Evolutionary conservation across 306 rosid genomes (phyloP).

Genomic region (Quercus aquifolioides): DNA sequence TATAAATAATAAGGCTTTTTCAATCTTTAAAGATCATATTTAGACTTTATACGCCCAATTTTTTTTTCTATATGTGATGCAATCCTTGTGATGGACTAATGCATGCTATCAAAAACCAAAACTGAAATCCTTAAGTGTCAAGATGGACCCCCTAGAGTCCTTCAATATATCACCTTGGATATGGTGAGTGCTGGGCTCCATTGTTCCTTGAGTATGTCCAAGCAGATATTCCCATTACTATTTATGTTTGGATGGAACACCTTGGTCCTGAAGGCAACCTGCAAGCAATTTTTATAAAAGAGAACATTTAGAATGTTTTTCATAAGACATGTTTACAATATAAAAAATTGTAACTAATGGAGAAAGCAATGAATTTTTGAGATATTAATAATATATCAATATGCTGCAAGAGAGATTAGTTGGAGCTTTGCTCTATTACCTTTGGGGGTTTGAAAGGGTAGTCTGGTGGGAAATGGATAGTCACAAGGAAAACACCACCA

Average conservation of each 20-base stretch:
- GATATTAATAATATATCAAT: background rate
- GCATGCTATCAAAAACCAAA: background rate
- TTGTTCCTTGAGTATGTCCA: slow-evolving; percentile 93
- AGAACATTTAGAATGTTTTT: background rate
- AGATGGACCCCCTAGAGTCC: background rate
- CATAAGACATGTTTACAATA: background rate
- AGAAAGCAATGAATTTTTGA: background rate
- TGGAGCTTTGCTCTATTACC: slow-evolving; percentile 38
- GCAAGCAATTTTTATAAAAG: slow-evolving; percentile 4
- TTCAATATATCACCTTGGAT: slow-evolving; percentile 57
- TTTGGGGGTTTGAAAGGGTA: slow-evolving; percentile 98
- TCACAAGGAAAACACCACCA: slow-evolving; percentile 88
- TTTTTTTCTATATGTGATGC: no score
- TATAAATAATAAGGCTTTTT: no score
- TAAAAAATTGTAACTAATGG: background rate
- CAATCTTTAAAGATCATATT: no score
- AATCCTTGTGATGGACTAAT: no score
- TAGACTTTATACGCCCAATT: no score
- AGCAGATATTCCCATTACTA: slow-evolving; percentile 82
- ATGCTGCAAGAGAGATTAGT: background rate
- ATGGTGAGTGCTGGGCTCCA: slow-evolving; percentile 99
- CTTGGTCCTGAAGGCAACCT: slow-evolving; percentile 93
- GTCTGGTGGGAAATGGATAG: slow-evolving; percentile 91
- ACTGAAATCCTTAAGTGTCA: background rate
- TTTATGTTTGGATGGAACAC: slow-evolving; percentile 93